A percentile compares a stretch with the other conserved stretches of the same genome.
These are phyloP conservation scores for Quercus alba DNA, from an alignment of 306 rosid genomes.

Conservation along the genomic window DNA sequence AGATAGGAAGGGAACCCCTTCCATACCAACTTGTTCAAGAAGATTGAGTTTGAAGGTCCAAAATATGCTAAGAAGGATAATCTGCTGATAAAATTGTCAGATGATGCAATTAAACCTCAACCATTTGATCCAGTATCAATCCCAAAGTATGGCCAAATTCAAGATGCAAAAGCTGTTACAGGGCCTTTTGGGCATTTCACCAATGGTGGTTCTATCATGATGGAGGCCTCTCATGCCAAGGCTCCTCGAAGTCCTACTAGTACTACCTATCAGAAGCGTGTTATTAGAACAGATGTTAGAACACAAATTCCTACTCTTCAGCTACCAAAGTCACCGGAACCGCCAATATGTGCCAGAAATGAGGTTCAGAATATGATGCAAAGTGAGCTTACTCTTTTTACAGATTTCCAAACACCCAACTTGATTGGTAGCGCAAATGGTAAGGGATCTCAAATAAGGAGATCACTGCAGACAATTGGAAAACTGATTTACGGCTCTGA, in stretches of 20 bases:
- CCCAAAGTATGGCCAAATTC: slow-evolving; percentile 26
- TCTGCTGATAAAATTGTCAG: slow-evolving; percentile 26
- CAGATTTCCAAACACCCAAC: slow-evolving; percentile 46
- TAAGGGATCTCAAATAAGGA: slow-evolving; percentile 80
- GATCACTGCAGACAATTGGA: slow-evolving; percentile 80
- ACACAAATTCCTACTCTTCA: slow-evolving; percentile 45
- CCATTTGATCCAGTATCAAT: slow-evolving; percentile 30
- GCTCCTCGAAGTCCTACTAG: slow-evolving; percentile 61
- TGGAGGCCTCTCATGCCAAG: slow-evolving; percentile 10
- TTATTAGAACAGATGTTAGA: slow-evolving; percentile 27
- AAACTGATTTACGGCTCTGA: no score
- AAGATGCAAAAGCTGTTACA: slow-evolving; percentile 37
- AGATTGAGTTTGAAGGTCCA: slow-evolving; percentile 81
- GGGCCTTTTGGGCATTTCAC: slow-evolving; percentile 35
- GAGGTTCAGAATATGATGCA: slow-evolving; percentile 29
- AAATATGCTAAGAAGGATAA: slow-evolving; percentile 53
- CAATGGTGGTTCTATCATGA: slow-evolving; percentile 20
- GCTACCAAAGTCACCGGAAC: slow-evolving; percentile 65
- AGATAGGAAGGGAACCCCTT: slow-evolving; percentile 43
- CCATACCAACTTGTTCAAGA: slow-evolving; percentile 45
- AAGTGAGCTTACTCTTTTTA: slow-evolving; percentile 20
- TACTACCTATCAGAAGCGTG: slow-evolving; percentile 36
- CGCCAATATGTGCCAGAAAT: slow-evolving; percentile 28
- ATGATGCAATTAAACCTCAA: slow-evolving; percentile 33
- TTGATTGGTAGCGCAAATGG: slow-evolving; percentile 42